Conservation (phyloP, 1,284 basidiomycete genomes). For the Trametes pubescens region DNA sequence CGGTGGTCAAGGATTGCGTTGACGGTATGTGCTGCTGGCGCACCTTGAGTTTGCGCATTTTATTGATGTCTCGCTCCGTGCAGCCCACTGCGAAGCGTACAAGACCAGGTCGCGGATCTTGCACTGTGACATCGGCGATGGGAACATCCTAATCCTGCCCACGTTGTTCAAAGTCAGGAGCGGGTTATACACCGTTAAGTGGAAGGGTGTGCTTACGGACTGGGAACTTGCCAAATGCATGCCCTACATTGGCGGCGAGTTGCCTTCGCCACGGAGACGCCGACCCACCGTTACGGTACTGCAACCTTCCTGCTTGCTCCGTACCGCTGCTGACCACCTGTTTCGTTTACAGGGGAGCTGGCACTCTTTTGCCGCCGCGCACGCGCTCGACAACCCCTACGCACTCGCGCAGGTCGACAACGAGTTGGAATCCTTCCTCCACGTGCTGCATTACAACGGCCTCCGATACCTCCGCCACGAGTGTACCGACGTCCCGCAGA, state of each 20-base stretch:
- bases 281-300: constrained; percentile 14
- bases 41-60: too few species aligned
- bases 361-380: neutral
- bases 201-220: constrained; percentile 24
- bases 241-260: neutral
- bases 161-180: neutral
- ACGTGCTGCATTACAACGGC: constrained; percentile 13
- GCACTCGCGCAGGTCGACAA: constrained; percentile 11
- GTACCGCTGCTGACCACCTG: neutral
- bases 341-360: neutral
- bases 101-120: neutral
- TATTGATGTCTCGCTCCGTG: neutral
- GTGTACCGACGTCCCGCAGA: neutral
- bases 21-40: neutral
- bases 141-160: constrained; percentile 24
- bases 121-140: constrained; percentile 23
- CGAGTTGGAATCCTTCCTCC: constrained; percentile 19
- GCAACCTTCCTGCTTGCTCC: neutral
- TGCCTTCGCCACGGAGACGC: neutral
- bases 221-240: constrained; percentile 27
- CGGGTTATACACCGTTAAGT: neutral
- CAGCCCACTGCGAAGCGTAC: constrained; percentile 15
- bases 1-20: constrained; percentile 4
- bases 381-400: neutral
- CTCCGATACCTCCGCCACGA: constrained; percentile 11